phyloP scores from a whole-genome alignment of 179 eudicot species.

The Actinidia arguta region DNA sequence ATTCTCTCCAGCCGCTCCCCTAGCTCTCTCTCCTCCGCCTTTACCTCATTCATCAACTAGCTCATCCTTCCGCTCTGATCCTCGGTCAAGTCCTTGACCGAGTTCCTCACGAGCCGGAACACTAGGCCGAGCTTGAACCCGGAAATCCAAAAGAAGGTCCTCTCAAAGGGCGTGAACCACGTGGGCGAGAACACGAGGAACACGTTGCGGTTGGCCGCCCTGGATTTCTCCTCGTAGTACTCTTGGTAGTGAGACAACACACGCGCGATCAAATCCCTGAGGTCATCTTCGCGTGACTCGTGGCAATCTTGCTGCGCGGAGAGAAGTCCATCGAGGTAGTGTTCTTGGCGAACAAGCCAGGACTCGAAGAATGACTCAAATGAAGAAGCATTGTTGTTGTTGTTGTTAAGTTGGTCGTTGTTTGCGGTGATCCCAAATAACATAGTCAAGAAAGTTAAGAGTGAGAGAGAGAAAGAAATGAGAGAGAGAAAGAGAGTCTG shows the following conservation, averaged over 20 bases:
- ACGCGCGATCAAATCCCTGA: constrained; percentile 30
- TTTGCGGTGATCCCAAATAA: too few species aligned
- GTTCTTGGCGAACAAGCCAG: constrained; percentile 46
- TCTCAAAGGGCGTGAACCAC: constrained; percentile 58
- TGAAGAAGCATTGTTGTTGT: neutral
- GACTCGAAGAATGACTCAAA: constrained; percentile 46
- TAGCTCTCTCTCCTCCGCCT: constrained; percentile 40
- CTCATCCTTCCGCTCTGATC: constrained; percentile 28
- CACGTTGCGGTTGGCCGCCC: constrained; percentile 43
- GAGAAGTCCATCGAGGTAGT: constrained; percentile 37
- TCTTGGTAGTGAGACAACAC: constrained; percentile 49
- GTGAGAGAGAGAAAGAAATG: too few species aligned
- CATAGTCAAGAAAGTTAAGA: too few species aligned
- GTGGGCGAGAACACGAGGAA: constrained; percentile 51
- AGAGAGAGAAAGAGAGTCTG: too few species aligned
- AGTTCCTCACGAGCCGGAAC: constrained; percentile 26
- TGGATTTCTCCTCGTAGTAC: constrained; percentile 61
- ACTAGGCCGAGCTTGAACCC: constrained; percentile 59
- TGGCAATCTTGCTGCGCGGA: constrained; percentile 9
- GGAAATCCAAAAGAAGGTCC: constrained; percentile 58
- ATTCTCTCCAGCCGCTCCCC: constrained; percentile 53
- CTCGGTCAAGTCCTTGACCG: constrained; percentile 25
- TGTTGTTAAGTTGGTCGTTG: neutral
- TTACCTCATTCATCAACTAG: constrained; percentile 40
- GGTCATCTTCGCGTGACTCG: constrained; percentile 4